Evolutionary conservation across 2,329 filamentous ascomycete species (phyloP).

Genomic region (Aspergillus luchuensis): DNA sequence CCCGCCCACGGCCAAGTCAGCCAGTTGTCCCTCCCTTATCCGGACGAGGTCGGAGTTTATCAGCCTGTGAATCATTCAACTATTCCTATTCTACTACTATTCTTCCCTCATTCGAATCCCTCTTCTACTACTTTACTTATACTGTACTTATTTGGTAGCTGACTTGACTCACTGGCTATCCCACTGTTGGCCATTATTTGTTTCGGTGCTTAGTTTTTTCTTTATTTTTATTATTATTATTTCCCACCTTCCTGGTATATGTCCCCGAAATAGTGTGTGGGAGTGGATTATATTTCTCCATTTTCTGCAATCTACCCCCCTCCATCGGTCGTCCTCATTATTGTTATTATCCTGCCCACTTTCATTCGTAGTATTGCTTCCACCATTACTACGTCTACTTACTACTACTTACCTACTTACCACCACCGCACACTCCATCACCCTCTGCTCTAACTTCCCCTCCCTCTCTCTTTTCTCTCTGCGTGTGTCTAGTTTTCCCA

Average conservation of each 20-base stretch:
- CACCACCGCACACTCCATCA: conserved; percentile 1
- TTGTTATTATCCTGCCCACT: conserved; percentile 11
- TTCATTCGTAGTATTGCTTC: not conserved
- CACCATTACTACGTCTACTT: not conserved
- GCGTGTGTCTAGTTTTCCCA: not conserved
- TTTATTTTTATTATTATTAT: conserved; percentile 18
- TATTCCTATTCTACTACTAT: not conserved
- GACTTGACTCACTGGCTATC: too few relatives aligned
- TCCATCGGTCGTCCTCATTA: conserved; percentile 3
- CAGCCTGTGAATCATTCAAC: conserved; percentile 1
- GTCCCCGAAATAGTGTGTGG: too few relatives aligned
- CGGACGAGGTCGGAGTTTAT: conserved; percentile 19
- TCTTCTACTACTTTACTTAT: not conserved
- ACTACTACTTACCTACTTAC: conserved; percentile 1
- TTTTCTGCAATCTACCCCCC: conserved; percentile 1
- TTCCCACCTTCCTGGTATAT: not conserved
- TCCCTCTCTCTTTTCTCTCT: not conserved
- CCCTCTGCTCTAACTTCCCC: conserved; percentile 1
- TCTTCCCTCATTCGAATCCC: not conserved
- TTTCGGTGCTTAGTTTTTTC: conserved; percentile 2
- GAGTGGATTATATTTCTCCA: not conserved
- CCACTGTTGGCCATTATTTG: not conserved
- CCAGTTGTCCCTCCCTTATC: conserved; percentile 17
- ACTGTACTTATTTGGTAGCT: too few relatives aligned
- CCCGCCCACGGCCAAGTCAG: conserved; percentile 15